Percentiles rank a stretch among this genome's conserved stretches.
These are phyloP conservation scores for Dioscorea zingiberensis DNA, from an alignment of 106 monocot species.

Conservation along the genomic window DNA sequence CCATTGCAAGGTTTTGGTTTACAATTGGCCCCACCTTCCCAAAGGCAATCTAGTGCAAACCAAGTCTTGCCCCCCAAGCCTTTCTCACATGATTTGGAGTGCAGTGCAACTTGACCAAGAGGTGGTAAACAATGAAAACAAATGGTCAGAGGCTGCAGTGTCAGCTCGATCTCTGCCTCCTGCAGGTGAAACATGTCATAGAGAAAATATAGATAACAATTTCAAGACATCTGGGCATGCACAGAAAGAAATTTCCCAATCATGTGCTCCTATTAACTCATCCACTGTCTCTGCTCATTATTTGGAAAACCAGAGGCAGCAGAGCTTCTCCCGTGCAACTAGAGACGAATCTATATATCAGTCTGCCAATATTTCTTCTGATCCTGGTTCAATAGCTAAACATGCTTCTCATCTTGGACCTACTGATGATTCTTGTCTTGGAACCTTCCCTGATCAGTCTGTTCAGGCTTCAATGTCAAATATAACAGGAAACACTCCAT, in stretches of 20 bases:
- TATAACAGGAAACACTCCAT: conserved; percentile 20
- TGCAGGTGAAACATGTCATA: conserved; percentile 15
- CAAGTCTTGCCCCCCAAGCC: conserved; percentile 17
- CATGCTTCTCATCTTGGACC: conserved; percentile 20
- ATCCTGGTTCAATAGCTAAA: conserved; percentile 10
- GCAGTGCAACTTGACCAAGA: conserved; percentile 17
- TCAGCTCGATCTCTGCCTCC: conserved; percentile 6
- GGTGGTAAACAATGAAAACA: conserved; percentile 17
- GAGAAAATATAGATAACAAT: conserved; percentile 21
- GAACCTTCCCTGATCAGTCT: conserved; percentile 8
- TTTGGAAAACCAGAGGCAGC: conserved; percentile 20
- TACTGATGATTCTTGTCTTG: conserved; percentile 20
- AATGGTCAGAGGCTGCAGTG: conserved; percentile 3
- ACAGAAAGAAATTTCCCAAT: conserved; percentile 5
- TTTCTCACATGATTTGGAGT: conserved; percentile 10
- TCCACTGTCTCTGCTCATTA: not conserved
- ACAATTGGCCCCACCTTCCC: conserved; percentile 65
- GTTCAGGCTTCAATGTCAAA: conserved; percentile 15
- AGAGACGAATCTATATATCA: conserved; percentile 14
- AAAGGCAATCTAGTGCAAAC: conserved; percentile 20
- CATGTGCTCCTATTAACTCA: not conserved
- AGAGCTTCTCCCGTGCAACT: conserved; percentile 18
- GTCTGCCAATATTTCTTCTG: conserved; percentile 9
- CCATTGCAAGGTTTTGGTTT: conserved; percentile 60
- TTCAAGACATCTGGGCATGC: conserved; percentile 1